A percentile compares a stretch with the other conserved stretches of the same genome.
Conservation (phyloP, 106 monocot genomes). For the Amphibolis antarctica region DNA sequence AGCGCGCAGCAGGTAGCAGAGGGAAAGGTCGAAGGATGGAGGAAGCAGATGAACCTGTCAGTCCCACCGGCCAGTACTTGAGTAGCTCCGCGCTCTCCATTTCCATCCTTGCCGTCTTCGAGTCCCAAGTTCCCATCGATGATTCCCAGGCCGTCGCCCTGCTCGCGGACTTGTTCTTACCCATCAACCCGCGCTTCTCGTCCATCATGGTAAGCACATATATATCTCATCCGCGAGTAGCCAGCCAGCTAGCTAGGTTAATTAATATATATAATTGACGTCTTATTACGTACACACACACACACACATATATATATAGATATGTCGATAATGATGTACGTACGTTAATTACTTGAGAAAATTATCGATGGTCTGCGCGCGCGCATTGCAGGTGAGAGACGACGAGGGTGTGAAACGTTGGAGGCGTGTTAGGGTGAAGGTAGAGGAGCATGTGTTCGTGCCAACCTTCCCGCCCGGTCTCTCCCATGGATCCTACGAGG, state of each 20-base stretch:
- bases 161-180: conserved; percentile 37
- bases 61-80: conserved; percentile 68
- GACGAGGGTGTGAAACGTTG: conserved; percentile 35
- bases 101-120: conserved; percentile 36
- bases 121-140: conserved; percentile 39
- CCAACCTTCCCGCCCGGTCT: conserved; percentile 40
- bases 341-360: not conserved
- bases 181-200: conserved; percentile 50
- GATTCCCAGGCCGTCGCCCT: conserved; percentile 36
- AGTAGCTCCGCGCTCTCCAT: conserved; percentile 52
- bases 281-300: too few species aligned
- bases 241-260: not conserved
- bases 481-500: conserved; percentile 29
- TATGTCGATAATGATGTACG: too few species aligned
- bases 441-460: conserved; percentile 42
- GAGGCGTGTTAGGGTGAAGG: conserved; percentile 42
- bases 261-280: too few species aligned
- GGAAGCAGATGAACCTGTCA: conserved; percentile 39
- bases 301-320: too few species aligned
- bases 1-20: too few species aligned
- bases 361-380: not conserved
- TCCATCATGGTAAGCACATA: conserved; percentile 40
- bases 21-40: too few species aligned
- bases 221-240: not conserved
- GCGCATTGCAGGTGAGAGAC: conserved; percentile 39